Conservation (phyloP, 2,329 filamentous ascomycete species). For the Fusarium clavum region DNA sequence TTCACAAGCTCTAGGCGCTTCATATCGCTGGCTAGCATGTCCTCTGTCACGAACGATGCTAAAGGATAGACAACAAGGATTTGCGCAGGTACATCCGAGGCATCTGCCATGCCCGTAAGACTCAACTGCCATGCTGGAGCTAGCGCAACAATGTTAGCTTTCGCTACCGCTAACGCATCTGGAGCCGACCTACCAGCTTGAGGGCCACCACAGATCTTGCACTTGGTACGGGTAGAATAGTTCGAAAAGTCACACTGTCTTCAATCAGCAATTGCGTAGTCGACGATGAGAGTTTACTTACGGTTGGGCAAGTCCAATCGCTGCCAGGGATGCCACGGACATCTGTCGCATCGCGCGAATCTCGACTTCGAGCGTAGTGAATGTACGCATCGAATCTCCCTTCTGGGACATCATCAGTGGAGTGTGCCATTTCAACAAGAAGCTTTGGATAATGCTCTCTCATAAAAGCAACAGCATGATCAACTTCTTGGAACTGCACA, state of each 20-base stretch:
- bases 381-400: slow-evolving; percentile 54
- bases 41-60: slow-evolving; percentile 76
- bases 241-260: slow-evolving; percentile 56
- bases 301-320: slow-evolving; percentile 54
- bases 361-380: slow-evolving; percentile 56
- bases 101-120: slow-evolving; percentile 62
- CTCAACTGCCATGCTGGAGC: slow-evolving; percentile 50
- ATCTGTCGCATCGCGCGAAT: slow-evolving; percentile 49
- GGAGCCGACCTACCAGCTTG: slow-evolving; percentile 46
- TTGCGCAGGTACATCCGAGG: slow-evolving; percentile 72
- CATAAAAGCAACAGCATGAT: slow-evolving; percentile 57
- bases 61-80: slow-evolving; percentile 81
- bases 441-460: slow-evolving; percentile 58
- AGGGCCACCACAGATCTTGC: slow-evolving; percentile 54
- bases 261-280: slow-evolving; percentile 27
- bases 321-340: slow-evolving; percentile 33
- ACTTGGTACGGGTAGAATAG: slow-evolving; percentile 52
- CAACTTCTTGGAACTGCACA: slow-evolving; percentile 56
- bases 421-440: slow-evolving; percentile 50
- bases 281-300: slow-evolving; percentile 34
- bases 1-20: slow-evolving; percentile 77
- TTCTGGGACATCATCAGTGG: slow-evolving; percentile 55
- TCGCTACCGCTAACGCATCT: neutral
- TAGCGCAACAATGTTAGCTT: slow-evolving; percentile 16
- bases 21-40: slow-evolving; percentile 77